These are phyloP conservation scores for Trifolium pratense DNA, from an alignment of 306 rosid genomes.

Conservation along the genomic window DNA sequence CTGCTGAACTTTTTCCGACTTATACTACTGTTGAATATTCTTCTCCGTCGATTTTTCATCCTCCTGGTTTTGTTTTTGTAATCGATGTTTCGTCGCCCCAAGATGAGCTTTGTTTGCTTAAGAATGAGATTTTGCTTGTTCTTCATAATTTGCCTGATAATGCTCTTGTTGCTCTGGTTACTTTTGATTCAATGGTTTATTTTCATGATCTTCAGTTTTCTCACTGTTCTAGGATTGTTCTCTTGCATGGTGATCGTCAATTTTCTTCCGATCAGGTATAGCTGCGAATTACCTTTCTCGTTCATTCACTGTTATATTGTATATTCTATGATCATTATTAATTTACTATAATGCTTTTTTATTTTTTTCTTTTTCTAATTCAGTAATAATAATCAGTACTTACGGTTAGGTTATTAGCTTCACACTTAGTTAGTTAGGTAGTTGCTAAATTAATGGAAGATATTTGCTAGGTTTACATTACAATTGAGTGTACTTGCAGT, in stretches of 20 bases:
- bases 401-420: neutral
- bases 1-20: slow-evolving; percentile 94
- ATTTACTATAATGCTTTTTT: neutral
- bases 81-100: slow-evolving; percentile 58
- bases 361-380: too few species aligned
- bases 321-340: neutral
- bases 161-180: slow-evolving; percentile 62
- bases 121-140: slow-evolving; percentile 64
- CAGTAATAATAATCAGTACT: neutral
- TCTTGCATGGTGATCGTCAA: slow-evolving; percentile 68
- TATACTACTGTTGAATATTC: slow-evolving; percentile 78
- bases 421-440: neutral
- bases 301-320: neutral
- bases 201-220: slow-evolving; percentile 69
- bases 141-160: slow-evolving; percentile 70
- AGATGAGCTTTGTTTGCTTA: slow-evolving; percentile 70
- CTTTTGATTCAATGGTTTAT: slow-evolving; percentile 81
- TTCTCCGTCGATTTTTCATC: neutral
- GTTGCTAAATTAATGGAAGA: neutral
- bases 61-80: slow-evolving; percentile 64
- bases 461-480: neutral
- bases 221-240: slow-evolving; percentile 61
- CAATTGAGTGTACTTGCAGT: neutral
- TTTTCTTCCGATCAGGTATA: slow-evolving; percentile 69
- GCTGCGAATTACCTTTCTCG: neutral